phyloP scores from a whole-genome alignment of 306 rosid species.

The Cucurbita pepo region DNA sequence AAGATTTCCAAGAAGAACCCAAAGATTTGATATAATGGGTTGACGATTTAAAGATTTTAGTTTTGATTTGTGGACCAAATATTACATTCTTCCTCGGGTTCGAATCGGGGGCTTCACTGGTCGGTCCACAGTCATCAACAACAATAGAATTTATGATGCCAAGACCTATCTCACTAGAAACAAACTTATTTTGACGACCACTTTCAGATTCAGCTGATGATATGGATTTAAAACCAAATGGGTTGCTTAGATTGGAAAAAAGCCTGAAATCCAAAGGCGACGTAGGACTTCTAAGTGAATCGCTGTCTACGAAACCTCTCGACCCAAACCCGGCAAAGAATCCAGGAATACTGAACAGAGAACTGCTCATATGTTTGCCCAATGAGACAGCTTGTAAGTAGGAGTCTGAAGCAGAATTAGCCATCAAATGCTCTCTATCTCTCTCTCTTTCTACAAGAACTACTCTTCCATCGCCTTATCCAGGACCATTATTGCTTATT shows the following conservation, averaged over 20 bases:
- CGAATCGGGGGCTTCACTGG: conserved; percentile 25
- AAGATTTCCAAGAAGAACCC: conserved; percentile 30
- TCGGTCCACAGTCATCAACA: conserved; percentile 28
- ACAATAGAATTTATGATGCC: conserved; percentile 53
- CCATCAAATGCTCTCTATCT: conserved; percentile 2
- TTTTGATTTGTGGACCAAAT: conserved; percentile 56
- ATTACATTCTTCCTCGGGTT: conserved; percentile 43
- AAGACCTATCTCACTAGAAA: conserved; percentile 47
- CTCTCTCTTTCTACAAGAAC: conserved; percentile 11
- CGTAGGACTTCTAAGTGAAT: conserved; percentile 65
- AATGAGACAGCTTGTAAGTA: conserved; percentile 25
- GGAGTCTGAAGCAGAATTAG: conserved; percentile 40
- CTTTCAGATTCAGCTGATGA: conserved; percentile 14
- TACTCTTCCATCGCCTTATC: conserved; percentile 13
- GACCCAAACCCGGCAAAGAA: conserved; percentile 40
- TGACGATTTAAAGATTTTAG: conserved; percentile 21
- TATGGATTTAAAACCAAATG: conserved; percentile 26
- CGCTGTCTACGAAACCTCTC: conserved; percentile 38
- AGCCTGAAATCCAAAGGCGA: conserved; percentile 61
- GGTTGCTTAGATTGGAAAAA: conserved; percentile 42
- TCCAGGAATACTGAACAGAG: conserved; percentile 47
- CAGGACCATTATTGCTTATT: not conserved
- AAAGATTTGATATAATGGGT: conserved; percentile 19
- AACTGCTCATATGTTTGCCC: conserved; percentile 40
- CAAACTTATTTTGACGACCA: conserved; percentile 28